Conservation (phyloP, 1,284 basidiomycete species). For the Fistulina hepatica region DNA sequence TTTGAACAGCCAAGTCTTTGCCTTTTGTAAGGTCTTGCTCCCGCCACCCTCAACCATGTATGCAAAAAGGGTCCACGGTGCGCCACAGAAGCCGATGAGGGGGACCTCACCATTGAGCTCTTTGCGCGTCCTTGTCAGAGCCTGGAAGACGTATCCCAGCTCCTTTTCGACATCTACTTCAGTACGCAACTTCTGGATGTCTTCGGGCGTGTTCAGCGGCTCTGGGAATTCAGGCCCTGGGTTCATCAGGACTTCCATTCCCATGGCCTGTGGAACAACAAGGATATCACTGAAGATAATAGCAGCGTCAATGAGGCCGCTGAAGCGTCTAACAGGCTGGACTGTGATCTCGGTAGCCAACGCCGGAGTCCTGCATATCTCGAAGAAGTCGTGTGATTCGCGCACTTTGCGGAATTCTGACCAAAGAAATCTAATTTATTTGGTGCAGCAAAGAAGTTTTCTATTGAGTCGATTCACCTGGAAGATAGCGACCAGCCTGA, state of each 20-base stretch:
- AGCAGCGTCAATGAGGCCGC: slow-evolving; percentile 78
- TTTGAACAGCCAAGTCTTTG: slow-evolving; percentile 88
- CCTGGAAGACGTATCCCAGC: slow-evolving; percentile 84
- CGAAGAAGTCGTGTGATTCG: slow-evolving; percentile 82
- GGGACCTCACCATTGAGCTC: slow-evolving; percentile 80
- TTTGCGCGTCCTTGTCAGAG: slow-evolving; percentile 73
- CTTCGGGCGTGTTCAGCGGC: slow-evolving; percentile 68
- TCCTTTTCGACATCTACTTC: slow-evolving; percentile 72
- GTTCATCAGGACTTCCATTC: slow-evolving; percentile 90
- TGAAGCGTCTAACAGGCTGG: slow-evolving; percentile 83
- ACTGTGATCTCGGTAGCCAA: slow-evolving; percentile 82
- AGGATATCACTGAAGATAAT: slow-evolving; percentile 98
- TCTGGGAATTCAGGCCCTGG: slow-evolving; percentile 82
- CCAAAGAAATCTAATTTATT: slow-evolving; percentile 1
- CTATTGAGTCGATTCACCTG: slow-evolving; percentile 45
- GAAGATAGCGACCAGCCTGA: slow-evolving; percentile 92
- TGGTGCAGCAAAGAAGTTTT: slow-evolving; percentile 2
- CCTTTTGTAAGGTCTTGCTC: slow-evolving; percentile 78
- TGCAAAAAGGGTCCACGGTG: slow-evolving; percentile 92
- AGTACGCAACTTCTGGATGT: slow-evolving; percentile 50
- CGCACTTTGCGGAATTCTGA: slow-evolving; percentile 82
- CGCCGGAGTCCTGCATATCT: slow-evolving; percentile 80
- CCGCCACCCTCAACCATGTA: slow-evolving; percentile 97
- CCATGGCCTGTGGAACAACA: slow-evolving; percentile 92
- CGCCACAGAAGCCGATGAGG: slow-evolving; percentile 90